Conservation (phyloP, 371 early-diverging fungal genomes). For the Phascolomyces articulosus region DNA sequence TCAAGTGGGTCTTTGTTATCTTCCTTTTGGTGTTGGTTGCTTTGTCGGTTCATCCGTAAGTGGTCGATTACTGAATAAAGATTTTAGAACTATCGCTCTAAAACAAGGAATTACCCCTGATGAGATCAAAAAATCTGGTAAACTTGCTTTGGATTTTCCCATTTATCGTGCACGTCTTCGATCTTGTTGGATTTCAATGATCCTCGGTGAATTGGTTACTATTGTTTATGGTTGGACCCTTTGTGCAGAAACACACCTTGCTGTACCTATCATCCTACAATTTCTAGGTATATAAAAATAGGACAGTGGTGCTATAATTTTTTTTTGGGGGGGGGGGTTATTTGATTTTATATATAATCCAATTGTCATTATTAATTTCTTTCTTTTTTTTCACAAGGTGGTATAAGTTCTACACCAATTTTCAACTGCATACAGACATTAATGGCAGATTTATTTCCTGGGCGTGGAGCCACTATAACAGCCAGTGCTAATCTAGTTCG, state of each 20-base stretch:
- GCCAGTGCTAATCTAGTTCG: too few relatives aligned
- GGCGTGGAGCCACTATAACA: too few relatives aligned
- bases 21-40: constrained; percentile 34
- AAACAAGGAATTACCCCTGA: constrained; percentile 7
- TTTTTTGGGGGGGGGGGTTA: too few relatives aligned
- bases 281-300: constrained; percentile 18
- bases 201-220: constrained; percentile 13
- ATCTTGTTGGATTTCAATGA: constrained; percentile 22
- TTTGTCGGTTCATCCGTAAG: constrained; percentile 27
- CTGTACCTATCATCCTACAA: constrained; percentile 31
- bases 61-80: constrained; percentile 35
- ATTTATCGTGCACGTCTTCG: constrained; percentile 33
- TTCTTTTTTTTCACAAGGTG: too few relatives aligned
- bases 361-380: too few relatives aligned
- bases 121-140: constrained; percentile 13
- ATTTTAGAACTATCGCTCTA: constrained; percentile 24
- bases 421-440: too few relatives aligned
- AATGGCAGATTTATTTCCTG: too few relatives aligned
- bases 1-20: constrained; percentile 40
- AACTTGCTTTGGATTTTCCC: constrained; percentile 23
- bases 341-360: background rate
- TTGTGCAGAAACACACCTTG: constrained; percentile 22
- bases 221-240: constrained; percentile 38
- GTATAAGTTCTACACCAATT: too few relatives aligned
- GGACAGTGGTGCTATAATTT: background rate